Evolutionary conservation across 2,329 filamentous ascomycete genomes (phyloP).

Genomic region (Rhynchosporium secalis): DNA sequence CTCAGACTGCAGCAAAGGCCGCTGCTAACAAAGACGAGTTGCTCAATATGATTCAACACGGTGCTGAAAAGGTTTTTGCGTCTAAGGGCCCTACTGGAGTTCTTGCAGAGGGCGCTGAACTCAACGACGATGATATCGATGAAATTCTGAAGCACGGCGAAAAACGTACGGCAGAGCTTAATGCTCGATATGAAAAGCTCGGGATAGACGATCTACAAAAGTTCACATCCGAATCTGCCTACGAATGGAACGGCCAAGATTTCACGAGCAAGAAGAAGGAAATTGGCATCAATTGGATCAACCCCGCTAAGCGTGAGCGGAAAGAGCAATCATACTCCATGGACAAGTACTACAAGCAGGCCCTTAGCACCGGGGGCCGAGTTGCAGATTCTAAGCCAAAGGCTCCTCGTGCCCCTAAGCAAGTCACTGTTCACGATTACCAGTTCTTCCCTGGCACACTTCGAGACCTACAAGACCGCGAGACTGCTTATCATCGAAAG

Average conservation of each 20-base stretch:
- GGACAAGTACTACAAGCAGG: constrained; percentile 96
- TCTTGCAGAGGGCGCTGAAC: constrained; percentile 58
- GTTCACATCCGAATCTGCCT: constrained; percentile 94
- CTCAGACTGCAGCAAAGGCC: constrained; percentile 86
- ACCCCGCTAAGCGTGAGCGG: constrained; percentile 95
- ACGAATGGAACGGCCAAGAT: constrained; percentile 98
- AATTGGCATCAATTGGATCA: constrained; percentile 94
- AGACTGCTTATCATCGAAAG: constrained; percentile 94
- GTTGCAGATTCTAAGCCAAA: constrained; percentile 88
- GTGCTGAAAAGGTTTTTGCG: constrained; percentile 91
- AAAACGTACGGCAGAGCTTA: constrained; percentile 83
- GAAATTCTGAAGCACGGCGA: constrained; percentile 83
- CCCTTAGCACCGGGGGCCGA: constrained; percentile 75
- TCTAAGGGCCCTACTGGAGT: constrained; percentile 65
- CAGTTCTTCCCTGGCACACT: constrained; percentile 91
- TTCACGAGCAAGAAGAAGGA: constrained; percentile 92
- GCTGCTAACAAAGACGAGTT: constrained; percentile 95
- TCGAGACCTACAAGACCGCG: constrained; percentile 88
- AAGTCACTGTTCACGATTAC: constrained; percentile 89
- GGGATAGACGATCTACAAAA: constrained; percentile 97
- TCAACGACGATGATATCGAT: constrained; percentile 90
- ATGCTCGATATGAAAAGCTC: constrained; percentile 92
- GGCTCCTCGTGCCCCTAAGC: constrained; percentile 91
- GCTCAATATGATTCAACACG: constrained; percentile 97
- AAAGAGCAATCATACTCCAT: constrained; percentile 98